A percentile compares a stretch with the other conserved stretches of the same genome.
Evolutionary conservation across 768 basidiomycete species (phyloP).

Genomic region (Rhizopogon rudus): DNA sequence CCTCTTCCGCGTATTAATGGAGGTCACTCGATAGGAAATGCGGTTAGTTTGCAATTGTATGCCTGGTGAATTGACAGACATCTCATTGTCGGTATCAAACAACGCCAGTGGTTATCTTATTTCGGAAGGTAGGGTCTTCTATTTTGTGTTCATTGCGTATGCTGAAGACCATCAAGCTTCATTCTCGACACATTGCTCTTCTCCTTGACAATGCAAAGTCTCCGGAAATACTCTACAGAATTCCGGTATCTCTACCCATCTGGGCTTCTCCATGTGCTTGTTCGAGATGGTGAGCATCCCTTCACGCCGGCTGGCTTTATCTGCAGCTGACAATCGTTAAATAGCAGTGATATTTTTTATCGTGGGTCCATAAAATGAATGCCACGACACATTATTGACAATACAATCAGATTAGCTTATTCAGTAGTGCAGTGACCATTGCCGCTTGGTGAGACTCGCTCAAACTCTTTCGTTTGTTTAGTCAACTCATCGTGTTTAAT

Average conservation of each 20-base stretch:
- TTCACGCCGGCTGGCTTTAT: neutral
- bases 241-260: neutral
- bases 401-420: slow-evolving; percentile 3
- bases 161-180: no score
- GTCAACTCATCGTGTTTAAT: neutral
- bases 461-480: neutral
- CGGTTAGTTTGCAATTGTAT: neutral
- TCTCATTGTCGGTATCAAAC: neutral
- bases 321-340: neutral
- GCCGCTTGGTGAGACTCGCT: slow-evolving; percentile 2
- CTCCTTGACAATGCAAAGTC: neutral
- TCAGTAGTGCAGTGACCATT: neutral
- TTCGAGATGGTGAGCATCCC: slow-evolving; percentile 19
- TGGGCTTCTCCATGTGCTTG: slow-evolving; percentile 10
- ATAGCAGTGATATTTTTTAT: slow-evolving; percentile 6
- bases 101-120: no score
- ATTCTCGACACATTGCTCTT: no score
- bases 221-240: neutral
- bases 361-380: neutral
- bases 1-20: neutral
- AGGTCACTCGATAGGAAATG: neutral
- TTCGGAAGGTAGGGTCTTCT: no score
- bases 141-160: no score
- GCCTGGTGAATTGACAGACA: neutral
- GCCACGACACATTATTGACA: neutral